Evolutionary conservation across 306 rosid species (phyloP).

Genomic region (Potentilla sterilis): DNA sequence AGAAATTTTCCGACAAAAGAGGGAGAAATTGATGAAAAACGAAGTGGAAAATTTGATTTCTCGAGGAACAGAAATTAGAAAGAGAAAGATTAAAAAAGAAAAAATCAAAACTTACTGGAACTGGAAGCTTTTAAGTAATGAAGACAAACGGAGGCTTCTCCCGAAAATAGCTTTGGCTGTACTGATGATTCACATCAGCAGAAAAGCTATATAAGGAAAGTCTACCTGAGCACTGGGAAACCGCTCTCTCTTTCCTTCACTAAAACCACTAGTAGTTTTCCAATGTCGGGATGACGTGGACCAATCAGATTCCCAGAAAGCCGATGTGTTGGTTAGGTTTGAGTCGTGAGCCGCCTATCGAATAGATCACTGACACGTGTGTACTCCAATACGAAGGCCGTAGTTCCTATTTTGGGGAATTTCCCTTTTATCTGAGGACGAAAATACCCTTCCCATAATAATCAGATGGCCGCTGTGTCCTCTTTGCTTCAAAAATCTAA

Average conservation of each 20-base stretch:
- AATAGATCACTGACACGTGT: conserved; percentile 66
- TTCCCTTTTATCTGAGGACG: conserved; percentile 9
- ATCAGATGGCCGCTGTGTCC: conserved; percentile 14
- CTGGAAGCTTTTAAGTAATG: conserved; percentile 31
- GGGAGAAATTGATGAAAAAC: background rate
- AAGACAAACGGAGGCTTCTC: conserved; percentile 46
- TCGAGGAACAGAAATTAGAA: background rate
- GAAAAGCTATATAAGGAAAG: conserved; percentile 71
- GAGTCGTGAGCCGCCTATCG: conserved; percentile 28
- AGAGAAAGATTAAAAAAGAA: background rate
- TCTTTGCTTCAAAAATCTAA: background rate
- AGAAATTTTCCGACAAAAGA: conserved; percentile 7
- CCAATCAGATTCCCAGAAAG: conserved; percentile 31
- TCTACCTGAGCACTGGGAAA: conserved; percentile 32
- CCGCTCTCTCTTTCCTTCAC: conserved; percentile 15
- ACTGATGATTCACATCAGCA: conserved; percentile 44
- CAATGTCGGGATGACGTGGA: conserved; percentile 30
- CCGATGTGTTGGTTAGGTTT: conserved; percentile 2
- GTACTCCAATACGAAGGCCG: conserved; percentile 27
- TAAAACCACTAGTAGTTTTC: conserved; percentile 36
- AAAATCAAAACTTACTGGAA: conserved; percentile 33
- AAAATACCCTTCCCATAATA: background rate
- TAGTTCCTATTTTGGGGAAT: conserved; percentile 41
- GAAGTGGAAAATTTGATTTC: background rate
- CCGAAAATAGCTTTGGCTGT: conserved; percentile 23